Conservation (phyloP, 2,329 filamentous ascomycete genomes). For the Periconia sp. region DNA sequence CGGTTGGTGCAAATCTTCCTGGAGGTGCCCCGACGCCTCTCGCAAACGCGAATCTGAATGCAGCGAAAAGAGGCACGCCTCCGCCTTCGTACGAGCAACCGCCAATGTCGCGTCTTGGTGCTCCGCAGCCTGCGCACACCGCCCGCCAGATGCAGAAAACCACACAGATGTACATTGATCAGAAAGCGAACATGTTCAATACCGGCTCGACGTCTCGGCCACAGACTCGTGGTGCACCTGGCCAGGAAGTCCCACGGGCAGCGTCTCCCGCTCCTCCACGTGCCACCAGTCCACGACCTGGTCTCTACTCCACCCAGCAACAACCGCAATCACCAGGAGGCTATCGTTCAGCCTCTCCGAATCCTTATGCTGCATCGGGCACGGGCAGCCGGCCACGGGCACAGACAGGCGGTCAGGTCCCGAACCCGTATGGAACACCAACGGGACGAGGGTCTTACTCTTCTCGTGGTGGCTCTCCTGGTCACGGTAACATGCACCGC, state of each 20-base stretch:
- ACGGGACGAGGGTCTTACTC: constrained; percentile 44
- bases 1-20: constrained; percentile 44
- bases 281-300: constrained; percentile 62
- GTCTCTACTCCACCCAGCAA: constrained; percentile 46
- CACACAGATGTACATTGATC: constrained; percentile 83
- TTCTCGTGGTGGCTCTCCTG: constrained; percentile 47
- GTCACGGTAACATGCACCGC: constrained; percentile 40
- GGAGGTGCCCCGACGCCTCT: constrained; percentile 54
- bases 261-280: constrained; percentile 73
- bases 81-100: constrained; percentile 84
- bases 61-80: constrained; percentile 74
- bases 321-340: constrained; percentile 12
- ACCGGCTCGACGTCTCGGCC: constrained; percentile 58
- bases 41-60: constrained; percentile 53
- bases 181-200: constrained; percentile 80
- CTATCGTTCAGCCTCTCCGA: constrained; percentile 59
- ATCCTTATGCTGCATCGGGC: constrained; percentile 60
- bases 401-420: constrained; percentile 46
- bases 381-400: constrained; percentile 39
- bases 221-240: constrained; percentile 59
- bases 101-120: constrained; percentile 78
- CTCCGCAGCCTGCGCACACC: constrained; percentile 90
- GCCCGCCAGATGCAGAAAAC: constrained; percentile 95
- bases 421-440: constrained; percentile 39
- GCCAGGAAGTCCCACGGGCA: constrained; percentile 53